A percentile compares a stretch with the other conserved stretches of the same genome.
These are phyloP conservation scores for Chlamydomonas sphaeroides DNA, from an alignment of 139 green algal species.

Conservation along the genomic window DNA sequence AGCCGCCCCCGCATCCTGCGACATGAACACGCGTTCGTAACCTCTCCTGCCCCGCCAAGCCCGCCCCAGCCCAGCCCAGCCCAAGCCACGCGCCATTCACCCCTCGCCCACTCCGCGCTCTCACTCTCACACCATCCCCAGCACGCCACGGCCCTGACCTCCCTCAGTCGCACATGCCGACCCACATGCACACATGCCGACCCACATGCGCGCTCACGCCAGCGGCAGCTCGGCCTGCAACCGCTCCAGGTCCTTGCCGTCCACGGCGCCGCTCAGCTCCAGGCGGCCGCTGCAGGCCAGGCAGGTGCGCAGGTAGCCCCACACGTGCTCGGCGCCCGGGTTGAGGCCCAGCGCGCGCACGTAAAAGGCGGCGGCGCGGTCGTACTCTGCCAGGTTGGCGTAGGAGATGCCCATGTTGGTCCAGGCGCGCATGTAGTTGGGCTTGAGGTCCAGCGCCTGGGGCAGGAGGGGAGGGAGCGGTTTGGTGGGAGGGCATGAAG, in stretches of 20 bases:
- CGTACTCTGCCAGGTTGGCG: slow-evolving; percentile 90
- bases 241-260: slow-evolving; percentile 67
- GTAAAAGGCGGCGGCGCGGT: slow-evolving; percentile 84
- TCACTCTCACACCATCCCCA: too few species aligned
- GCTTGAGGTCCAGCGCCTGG: slow-evolving; percentile 93
- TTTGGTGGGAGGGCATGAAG: neutral
- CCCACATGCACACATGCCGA: too few species aligned
- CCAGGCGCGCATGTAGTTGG: slow-evolving; percentile 99
- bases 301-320: slow-evolving; percentile 94
- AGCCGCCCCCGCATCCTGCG: too few species aligned
- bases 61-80: too few species aligned
- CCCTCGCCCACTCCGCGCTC: too few species aligned
- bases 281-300: slow-evolving; percentile 75
- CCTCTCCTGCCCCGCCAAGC: too few species aligned
- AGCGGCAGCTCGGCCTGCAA: slow-evolving; percentile 35
- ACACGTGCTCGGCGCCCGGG: slow-evolving; percentile 75
- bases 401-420: slow-evolving; percentile 98
- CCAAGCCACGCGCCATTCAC: too few species aligned
- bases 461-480: neutral
- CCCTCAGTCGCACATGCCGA: too few species aligned
- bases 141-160: too few species aligned
- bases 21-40: too few species aligned
- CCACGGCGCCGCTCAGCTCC: slow-evolving; percentile 73
- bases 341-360: slow-evolving; percentile 76
- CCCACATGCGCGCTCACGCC: neutral